A percentile compares a stretch with the other conserved stretches of the same genome.
phyloP scores from a whole-genome alignment of 495 filamentous ascomycete species.

The Aspergillus sclerotiicarbonarius region DNA sequence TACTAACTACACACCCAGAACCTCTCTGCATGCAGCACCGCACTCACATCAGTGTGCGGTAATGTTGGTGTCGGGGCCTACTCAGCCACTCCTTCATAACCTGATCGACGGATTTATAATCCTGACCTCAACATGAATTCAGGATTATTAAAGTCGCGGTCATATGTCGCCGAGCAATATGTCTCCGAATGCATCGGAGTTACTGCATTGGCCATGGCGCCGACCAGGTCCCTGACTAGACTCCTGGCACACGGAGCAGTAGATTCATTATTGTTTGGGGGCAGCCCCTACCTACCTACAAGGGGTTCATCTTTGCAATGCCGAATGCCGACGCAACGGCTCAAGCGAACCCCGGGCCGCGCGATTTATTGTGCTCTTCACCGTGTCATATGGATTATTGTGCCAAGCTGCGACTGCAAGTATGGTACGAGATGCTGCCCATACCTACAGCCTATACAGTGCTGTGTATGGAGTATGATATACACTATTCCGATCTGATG shows the following conservation, averaged over 20 bases:
- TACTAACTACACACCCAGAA: not conserved
- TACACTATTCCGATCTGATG: too few relatives aligned
- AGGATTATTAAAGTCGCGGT: not conserved
- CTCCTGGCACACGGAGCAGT: not conserved
- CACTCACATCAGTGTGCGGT: not conserved
- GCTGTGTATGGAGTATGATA: too few relatives aligned
- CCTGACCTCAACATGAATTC: not conserved
- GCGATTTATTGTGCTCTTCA: not conserved
- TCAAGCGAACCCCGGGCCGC: not conserved
- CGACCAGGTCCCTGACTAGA: too few relatives aligned
- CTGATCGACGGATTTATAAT: not conserved
- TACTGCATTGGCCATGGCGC: not conserved
- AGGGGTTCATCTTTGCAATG: not conserved
- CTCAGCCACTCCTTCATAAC: not conserved
- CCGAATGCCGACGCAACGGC: not conserved
- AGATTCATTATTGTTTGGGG: too few relatives aligned
- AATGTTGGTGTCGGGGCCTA: not conserved
- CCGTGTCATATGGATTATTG: not conserved
- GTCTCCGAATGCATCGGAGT: not conserved
- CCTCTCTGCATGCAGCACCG: not conserved
- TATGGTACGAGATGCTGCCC: not conserved
- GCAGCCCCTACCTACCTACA: too few relatives aligned
- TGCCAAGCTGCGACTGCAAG: not conserved
- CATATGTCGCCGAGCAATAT: too few relatives aligned
- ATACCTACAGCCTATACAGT: too few relatives aligned